Evolutionary conservation across 495 filamentous ascomycete species (phyloP).

Genomic region (Corynascus novoguineensis): DNA sequence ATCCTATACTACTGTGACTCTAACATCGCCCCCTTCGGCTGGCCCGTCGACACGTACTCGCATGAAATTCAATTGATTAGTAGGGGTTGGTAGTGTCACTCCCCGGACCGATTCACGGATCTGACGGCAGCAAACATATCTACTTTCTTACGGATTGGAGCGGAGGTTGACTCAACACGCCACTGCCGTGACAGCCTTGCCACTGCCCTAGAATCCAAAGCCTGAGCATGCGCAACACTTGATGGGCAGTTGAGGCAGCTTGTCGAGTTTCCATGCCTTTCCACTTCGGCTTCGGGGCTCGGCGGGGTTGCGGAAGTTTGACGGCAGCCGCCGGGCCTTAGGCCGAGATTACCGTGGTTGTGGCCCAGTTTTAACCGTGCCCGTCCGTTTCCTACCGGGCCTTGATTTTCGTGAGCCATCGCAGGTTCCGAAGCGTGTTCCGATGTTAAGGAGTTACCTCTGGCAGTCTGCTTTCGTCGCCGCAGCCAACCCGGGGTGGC

Average conservation of each 20-base stretch:
- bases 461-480: no score
- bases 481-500: background rate
- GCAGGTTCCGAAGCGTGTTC: background rate
- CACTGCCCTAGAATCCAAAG: background rate
- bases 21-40: no score
- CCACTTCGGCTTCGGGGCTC: slow-evolving; percentile 7
- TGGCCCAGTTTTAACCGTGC: slow-evolving; percentile 16
- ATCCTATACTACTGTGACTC: no score
- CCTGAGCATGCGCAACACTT: no score
- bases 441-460: slow-evolving; percentile 17
- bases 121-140: background rate
- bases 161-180: background rate
- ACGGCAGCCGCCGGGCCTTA: background rate
- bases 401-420: slow-evolving; percentile 16
- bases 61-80: no score
- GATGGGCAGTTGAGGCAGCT: background rate
- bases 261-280: background rate
- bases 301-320: slow-evolving; percentile 6
- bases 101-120: slow-evolving; percentile 3
- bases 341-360: slow-evolving; percentile 21
- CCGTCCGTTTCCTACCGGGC: slow-evolving; percentile 17
- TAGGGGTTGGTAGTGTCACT: slow-evolving; percentile 1
- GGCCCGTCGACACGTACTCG: no score
- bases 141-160: background rate
- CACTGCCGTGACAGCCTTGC: background rate